phyloP scores from a whole-genome alignment of 1,284 basidiomycete species.

The Earliella scabrosa region DNA sequence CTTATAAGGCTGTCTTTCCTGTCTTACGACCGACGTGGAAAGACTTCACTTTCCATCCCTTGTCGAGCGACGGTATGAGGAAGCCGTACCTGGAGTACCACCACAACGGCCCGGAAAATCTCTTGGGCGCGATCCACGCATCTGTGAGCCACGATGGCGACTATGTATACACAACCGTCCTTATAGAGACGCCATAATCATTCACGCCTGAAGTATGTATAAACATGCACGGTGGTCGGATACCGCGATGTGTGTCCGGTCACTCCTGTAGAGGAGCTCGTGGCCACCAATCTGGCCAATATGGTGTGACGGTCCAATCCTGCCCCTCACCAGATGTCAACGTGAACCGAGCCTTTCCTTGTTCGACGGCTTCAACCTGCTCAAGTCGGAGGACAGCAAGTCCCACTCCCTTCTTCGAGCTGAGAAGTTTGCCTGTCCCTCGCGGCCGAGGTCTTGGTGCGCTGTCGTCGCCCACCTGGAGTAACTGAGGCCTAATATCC shows the following conservation, averaged over 20 bases:
- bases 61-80: conserved; percentile 33
- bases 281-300: conserved; percentile 79
- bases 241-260: too few relatives aligned
- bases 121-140: conserved; percentile 52
- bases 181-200: conserved; percentile 50
- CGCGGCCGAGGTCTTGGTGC: conserved; percentile 49
- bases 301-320: conserved; percentile 52
- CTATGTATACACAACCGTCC: conserved; percentile 77
- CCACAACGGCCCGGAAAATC: not conserved
- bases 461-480: conserved; percentile 17
- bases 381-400: conserved; percentile 77
- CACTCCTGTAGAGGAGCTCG: conserved; percentile 3
- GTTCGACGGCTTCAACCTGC: conserved; percentile 47
- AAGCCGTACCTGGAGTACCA: conserved; percentile 60
- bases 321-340: conserved; percentile 36
- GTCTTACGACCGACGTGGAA: conserved; percentile 72
- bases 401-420: conserved; percentile 58
- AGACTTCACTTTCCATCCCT: conserved; percentile 60
- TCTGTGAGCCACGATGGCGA: conserved; percentile 88
- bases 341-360: conserved; percentile 46
- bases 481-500: conserved; percentile 25
- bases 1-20: conserved; percentile 87
- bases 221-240: too few relatives aligned
- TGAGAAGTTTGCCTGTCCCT: conserved; percentile 71
- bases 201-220: not conserved